Evolutionary conservation across 345 rosid species (phyloP).

Genomic region (Psidium friedrichsthalianum): DNA sequence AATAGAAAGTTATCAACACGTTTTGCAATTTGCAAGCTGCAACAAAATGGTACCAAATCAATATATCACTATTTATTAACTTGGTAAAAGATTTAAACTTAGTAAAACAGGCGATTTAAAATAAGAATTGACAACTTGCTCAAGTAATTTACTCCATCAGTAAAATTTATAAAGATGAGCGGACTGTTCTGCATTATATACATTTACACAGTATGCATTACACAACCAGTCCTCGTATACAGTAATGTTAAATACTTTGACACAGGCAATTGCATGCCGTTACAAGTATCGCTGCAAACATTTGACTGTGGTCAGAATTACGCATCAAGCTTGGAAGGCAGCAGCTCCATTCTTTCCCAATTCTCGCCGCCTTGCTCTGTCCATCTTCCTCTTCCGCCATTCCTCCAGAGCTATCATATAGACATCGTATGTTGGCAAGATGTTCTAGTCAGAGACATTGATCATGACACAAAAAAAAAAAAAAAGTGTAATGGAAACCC

Average conservation of each 20-base stretch:
- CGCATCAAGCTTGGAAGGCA: not conserved
- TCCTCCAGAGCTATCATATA: constrained; percentile 58
- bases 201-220: not conserved
- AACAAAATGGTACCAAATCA: not conserved
- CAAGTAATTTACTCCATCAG: not conserved
- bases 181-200: not conserved
- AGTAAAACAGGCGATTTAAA: not conserved
- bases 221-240: not conserved
- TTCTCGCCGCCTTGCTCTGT: constrained; percentile 60
- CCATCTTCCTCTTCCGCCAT: constrained; percentile 90
- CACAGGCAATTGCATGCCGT: not conserved
- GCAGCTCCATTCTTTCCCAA: constrained; percentile 50
- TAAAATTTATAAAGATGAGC: not conserved
- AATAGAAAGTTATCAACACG: not conserved
- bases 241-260: not conserved
- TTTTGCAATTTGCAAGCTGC: not conserved
- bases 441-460: not conserved
- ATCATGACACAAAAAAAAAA: not conserved
- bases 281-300: not conserved
- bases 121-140: not conserved
- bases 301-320: not conserved
- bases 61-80: not conserved
- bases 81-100: no score
- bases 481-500: not conserved
- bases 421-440: not conserved